Conservation (phyloP, 2,329 filamentous ascomycete genomes). For the Cercospora sp. region DNA sequence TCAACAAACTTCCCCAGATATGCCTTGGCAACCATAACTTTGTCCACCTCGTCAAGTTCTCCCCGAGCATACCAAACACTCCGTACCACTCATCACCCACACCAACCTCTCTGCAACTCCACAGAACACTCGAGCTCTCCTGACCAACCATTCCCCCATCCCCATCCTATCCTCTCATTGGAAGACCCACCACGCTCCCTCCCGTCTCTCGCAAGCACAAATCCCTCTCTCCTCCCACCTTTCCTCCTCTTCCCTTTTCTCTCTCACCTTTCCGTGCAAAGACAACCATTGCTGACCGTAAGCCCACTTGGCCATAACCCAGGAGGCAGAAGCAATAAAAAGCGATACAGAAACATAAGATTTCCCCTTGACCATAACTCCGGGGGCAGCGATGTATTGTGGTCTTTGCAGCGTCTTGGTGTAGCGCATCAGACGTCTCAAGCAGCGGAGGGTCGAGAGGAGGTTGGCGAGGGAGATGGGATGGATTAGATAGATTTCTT, state of each 20-base stretch:
- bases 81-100: too few relatives aligned
- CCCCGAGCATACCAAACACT: too few relatives aligned
- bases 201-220: neutral
- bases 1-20: too few relatives aligned
- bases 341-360: neutral
- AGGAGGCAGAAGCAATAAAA: conserved; percentile 1
- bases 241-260: neutral
- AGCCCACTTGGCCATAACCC: neutral
- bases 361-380: neutral
- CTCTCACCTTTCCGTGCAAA: neutral
- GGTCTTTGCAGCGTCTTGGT: neutral
- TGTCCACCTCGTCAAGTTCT: too few relatives aligned
- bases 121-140: neutral
- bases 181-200: neutral
- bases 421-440: neutral
- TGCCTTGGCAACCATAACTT: too few relatives aligned
- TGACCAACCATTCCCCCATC: neutral
- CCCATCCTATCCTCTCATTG: neutral
- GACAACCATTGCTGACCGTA: neutral
- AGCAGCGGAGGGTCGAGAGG: neutral
- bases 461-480: neutral
- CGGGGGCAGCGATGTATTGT: conserved; percentile 1
- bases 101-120: too few relatives aligned
- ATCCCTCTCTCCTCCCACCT: neutral
- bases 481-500: neutral